Base-by-base conservation (phyloP, 306 rosid genomes). In the Cicer judaicum region DNA sequence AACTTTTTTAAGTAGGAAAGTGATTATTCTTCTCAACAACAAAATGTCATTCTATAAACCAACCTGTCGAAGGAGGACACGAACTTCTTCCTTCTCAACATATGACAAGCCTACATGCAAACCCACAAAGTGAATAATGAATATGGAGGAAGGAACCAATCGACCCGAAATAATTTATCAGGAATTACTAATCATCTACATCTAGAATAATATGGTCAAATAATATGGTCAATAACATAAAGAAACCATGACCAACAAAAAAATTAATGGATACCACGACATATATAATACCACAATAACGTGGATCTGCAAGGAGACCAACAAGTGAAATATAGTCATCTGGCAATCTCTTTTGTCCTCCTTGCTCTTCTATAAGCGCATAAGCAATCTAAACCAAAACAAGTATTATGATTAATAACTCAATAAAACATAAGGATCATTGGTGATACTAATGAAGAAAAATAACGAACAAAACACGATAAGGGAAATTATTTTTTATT, bases 51-150 rank as follows among this genome's bases (percentile, higher is more conserved):
- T 79, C 74, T 64, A 43, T 64, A 79, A 81, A 86, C 93, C 75
- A 86, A 95, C 99, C 99, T 85, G 86, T 77, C 98, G 89, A 75
- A 95, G 97, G 64, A 95, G 98, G 73, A 85, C 43, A 11, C 99
- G 99, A 24, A 95, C 98, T 84, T 95, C 96, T 89, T 92, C 99
- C 91, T 95, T 95, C 92, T 95, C 99, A 68, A 76, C 74, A 85
- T 95, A 90, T 53, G 99, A 88, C 77, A 85, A 82, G 70, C 99
- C 99, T 95, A 79, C 91, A 83, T 72, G 36, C 64, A 83, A 85
- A 86, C 46, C 64, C 57, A 46, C 47, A 78, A 49, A 54, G 82
- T 81, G 74, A 85, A 79, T 55, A 78, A 46, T 13, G 48, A 70
- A 53, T 70, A 39, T 38, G 64, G 65, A 79, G 55, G 65, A 46